These are phyloP conservation scores for Phlebopus sp. DNA, from an alignment of 1,284 basidiomycete species.

Conservation along the genomic window DNA sequence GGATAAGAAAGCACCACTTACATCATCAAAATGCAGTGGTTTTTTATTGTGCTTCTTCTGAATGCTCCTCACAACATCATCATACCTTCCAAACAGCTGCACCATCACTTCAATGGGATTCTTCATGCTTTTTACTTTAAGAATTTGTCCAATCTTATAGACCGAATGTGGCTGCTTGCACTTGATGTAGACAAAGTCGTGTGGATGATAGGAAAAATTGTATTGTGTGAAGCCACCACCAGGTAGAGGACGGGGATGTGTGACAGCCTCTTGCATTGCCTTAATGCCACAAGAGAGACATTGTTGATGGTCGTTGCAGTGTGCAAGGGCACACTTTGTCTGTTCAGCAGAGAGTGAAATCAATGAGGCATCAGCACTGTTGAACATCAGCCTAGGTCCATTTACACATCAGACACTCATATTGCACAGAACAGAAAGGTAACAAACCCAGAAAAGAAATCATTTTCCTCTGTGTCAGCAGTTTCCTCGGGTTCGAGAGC, in stretches of 20 bases:
- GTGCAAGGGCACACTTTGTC: constrained; percentile 29
- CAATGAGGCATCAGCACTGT: constrained; percentile 44
- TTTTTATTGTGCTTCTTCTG: constrained; percentile 11
- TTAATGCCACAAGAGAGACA: constrained; percentile 49
- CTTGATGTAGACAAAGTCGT: constrained; percentile 59
- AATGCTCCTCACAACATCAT: constrained; percentile 31
- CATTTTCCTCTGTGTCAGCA: constrained; percentile 36
- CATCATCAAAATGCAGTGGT: constrained; percentile 31
- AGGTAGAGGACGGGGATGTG: constrained; percentile 23
- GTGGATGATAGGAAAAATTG: constrained; percentile 49
- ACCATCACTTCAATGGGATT: constrained; percentile 35
- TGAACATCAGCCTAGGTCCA: constrained; percentile 41
- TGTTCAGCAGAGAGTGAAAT: constrained; percentile 39
- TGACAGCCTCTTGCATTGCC: constrained; percentile 22
- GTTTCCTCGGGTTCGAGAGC: constrained; percentile 46
- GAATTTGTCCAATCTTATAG: constrained; percentile 55
- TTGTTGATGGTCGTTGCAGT: constrained; percentile 32
- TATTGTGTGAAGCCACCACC: constrained; percentile 34
- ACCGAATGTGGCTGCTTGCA: constrained; percentile 28
- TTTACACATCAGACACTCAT: neutral
- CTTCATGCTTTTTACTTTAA: constrained; percentile 32
- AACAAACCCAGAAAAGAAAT: constrained; percentile 54
- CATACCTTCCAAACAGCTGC: constrained; percentile 41
- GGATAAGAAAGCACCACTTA: constrained; percentile 12
- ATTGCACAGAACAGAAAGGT: constrained; percentile 7